Conservation (phyloP, 108 stramenopile genomes). For the Cylindrotheca closterium region DNA sequence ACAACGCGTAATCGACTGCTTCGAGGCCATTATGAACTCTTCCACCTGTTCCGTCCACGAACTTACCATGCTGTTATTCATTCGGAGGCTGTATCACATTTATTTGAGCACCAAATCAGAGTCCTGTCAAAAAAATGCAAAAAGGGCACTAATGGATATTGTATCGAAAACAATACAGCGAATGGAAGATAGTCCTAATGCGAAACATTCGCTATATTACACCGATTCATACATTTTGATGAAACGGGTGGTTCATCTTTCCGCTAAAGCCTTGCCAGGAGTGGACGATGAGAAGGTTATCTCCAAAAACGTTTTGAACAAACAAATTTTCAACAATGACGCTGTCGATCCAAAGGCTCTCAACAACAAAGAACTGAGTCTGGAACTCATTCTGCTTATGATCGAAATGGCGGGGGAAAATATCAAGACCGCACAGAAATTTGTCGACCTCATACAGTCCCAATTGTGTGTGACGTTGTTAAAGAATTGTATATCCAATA, state of each 20-base stretch:
- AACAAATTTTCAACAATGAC: conserved; percentile 7
- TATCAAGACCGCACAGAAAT: conserved; percentile 72
- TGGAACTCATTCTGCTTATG: conserved; percentile 86
- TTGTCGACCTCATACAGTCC: conserved; percentile 84
- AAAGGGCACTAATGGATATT: conserved; percentile 87
- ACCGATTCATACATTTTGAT: conserved; percentile 92
- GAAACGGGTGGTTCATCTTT: conserved; percentile 89
- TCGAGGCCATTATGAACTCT: conserved; percentile 62
- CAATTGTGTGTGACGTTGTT: conserved; percentile 90
- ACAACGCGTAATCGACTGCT: conserved; percentile 40
- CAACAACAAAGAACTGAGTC: conserved; percentile 78
- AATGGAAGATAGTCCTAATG: conserved; percentile 72
- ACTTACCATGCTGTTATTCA: conserved; percentile 77
- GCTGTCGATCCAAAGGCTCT: conserved; percentile 72
- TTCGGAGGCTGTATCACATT: conserved; percentile 89
- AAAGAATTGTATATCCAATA: conserved; percentile 92
- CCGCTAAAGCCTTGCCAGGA: conserved; percentile 74
- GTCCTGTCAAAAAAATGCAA: conserved; percentile 69
- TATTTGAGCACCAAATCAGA: conserved; percentile 80
- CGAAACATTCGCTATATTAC: conserved; percentile 75
- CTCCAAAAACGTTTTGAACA: conserved; percentile 5
- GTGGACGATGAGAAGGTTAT: conserved; percentile 20
- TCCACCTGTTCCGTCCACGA: conserved; percentile 81
- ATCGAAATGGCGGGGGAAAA: conserved; percentile 69
- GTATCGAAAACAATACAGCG: conserved; percentile 82